A percentile compares a stretch with the other conserved stretches of the same genome.
phyloP scores from a whole-genome alignment of 768 basidiomycete species.

The Phylloporus sp. region DNA sequence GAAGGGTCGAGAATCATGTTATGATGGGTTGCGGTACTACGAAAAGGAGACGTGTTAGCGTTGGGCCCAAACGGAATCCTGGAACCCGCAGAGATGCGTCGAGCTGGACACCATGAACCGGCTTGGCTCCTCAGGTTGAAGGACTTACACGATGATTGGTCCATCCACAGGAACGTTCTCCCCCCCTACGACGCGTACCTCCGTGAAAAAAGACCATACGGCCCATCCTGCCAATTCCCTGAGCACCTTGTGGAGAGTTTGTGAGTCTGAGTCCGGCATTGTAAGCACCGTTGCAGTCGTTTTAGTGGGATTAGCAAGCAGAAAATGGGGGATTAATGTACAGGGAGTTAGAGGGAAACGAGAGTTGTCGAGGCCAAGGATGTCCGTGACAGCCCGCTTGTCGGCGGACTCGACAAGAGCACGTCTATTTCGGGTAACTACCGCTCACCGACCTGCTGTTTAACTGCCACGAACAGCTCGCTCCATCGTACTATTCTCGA shows the following conservation, averaged over 20 bases:
- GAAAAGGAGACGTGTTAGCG: slow-evolving; percentile 13
- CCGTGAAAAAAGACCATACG: slow-evolving; percentile 82
- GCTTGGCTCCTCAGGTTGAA: neutral
- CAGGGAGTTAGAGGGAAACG: neutral
- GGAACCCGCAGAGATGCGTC: neutral
- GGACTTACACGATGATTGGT: slow-evolving; percentile 87
- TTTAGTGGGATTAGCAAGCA: slow-evolving; percentile 4
- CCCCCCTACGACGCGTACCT: slow-evolving; percentile 79
- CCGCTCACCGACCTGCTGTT: too few species aligned
- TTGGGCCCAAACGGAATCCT: slow-evolving; percentile 1
- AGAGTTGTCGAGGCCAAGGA: neutral
- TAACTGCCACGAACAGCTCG: too few species aligned
- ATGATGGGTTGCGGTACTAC: slow-evolving; percentile 80
- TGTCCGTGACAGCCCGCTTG: neutral
- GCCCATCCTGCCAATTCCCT: slow-evolving; percentile 70
- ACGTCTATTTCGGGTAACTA: neutral
- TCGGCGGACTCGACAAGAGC: neutral
- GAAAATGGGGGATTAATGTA: slow-evolving; percentile 12
- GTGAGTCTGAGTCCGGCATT: slow-evolving; percentile 34
- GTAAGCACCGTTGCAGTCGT: neutral
- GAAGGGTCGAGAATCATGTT: slow-evolving; percentile 95
- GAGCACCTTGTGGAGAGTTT: slow-evolving; percentile 64
- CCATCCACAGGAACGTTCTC: slow-evolving; percentile 87
- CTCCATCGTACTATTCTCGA: neutral
- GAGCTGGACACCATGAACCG: slow-evolving; percentile 3